Evolutionary conservation across 768 basidiomycete species (phyloP).

Genomic region (Pisolithus marmoratus): DNA sequence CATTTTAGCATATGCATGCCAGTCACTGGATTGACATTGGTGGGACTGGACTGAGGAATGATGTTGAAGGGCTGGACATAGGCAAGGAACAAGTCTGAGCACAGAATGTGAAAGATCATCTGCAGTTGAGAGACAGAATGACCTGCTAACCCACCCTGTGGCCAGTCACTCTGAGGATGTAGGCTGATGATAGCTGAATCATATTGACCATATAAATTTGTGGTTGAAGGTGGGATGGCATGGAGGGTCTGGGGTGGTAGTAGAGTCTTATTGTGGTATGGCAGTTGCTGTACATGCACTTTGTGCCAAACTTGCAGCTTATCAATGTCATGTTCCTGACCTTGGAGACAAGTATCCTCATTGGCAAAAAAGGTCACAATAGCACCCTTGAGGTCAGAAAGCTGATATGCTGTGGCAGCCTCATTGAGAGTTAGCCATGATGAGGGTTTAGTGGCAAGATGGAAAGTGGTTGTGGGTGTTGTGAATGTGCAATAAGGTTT

Average conservation of each 20-base stretch:
- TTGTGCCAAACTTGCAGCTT: constrained; percentile 25
- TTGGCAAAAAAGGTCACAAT: neutral
- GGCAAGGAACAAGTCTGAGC: constrained; percentile 6
- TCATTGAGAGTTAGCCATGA: neutral
- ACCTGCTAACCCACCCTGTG: constrained; percentile 6
- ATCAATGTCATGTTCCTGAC: neutral
- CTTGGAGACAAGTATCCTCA: neutral
- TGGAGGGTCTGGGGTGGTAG: constrained; percentile 6
- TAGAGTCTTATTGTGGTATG: constrained; percentile 16
- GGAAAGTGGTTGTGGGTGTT: neutral
- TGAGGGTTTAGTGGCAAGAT: neutral
- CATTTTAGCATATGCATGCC: constrained; percentile 18
- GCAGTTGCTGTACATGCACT: constrained; percentile 18
- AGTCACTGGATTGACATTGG: constrained; percentile 12
- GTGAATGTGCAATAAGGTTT: neutral
- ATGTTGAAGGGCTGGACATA: constrained; percentile 24
- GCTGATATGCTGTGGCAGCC: neutral
- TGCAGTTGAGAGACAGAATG: constrained; percentile 15
- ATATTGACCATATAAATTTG: constrained; percentile 7
- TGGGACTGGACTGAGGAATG: too few relatives aligned
- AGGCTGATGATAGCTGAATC: constrained; percentile 11
- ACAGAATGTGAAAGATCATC: constrained; percentile 9
- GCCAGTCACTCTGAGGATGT: constrained; percentile 10
- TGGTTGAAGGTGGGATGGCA: neutral
- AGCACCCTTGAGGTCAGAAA: neutral